These are phyloP conservation scores for Hanseniaspora gamundiae DNA, from an alignment of 1,139 yeast species.

Conservation along the genomic window DNA sequence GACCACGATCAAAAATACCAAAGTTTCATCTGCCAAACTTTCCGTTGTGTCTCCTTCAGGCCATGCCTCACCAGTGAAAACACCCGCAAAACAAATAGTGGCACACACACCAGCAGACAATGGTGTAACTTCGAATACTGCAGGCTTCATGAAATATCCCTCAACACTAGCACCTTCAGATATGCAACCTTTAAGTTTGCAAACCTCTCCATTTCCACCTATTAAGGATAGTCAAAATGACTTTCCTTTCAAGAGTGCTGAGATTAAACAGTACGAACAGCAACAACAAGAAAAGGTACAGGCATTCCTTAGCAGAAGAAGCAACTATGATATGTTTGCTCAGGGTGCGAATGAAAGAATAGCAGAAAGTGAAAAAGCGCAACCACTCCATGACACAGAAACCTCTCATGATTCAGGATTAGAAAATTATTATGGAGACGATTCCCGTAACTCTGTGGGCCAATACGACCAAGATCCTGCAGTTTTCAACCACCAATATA, in stretches of 20 bases:
- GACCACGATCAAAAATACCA: constrained; percentile 72
- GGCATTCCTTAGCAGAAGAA: not conserved
- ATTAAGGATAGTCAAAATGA: constrained; percentile 1
- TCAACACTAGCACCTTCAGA: constrained; percentile 6
- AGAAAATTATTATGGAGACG: no score
- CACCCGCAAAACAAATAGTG: not conserved
- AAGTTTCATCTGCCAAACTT: constrained; percentile 19
- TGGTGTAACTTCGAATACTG: constrained; percentile 5
- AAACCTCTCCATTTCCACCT: not conserved
- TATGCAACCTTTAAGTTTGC: constrained; percentile 5
- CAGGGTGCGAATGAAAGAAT: not conserved
- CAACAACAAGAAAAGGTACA: constrained; percentile 11
- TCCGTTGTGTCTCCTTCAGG: constrained; percentile 10
- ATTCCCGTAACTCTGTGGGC: no score
- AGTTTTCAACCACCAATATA: no score
- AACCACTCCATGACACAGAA: not conserved
- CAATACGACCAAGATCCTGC: no score
- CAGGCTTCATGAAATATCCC: no score
- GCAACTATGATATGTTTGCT: not conserved
- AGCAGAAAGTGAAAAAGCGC: not conserved
- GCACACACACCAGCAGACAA: not conserved
- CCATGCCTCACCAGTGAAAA: constrained; percentile 9
- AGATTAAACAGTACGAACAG: constrained; percentile 9
- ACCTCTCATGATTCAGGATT: no score
- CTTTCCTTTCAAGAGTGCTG: constrained; percentile 2